Base-by-base conservation (phyloP, 1,139 yeast genomes). In the Taphrina pruni region DNA sequence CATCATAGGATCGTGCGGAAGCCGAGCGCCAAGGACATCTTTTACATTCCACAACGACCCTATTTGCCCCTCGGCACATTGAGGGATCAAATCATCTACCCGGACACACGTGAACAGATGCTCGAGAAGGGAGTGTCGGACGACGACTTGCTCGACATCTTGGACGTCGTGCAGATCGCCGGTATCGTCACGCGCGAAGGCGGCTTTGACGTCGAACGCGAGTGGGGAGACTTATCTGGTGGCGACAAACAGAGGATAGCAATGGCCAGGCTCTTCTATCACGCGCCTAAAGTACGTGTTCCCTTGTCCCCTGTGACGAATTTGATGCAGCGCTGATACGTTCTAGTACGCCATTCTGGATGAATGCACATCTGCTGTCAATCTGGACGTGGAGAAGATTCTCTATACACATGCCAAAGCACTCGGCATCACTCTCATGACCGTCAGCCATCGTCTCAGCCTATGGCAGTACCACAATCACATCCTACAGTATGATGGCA, bases 351-450 rank as follows among this genome's bases (percentile, higher is more conserved):
- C 97, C 0, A 97, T 93, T 39, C 82, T 93, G 73, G 98, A 93
- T 79, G 97, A 93, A 79, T 93, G 97, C 79, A 93, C 98, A 0
- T 90, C 97, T 6, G 94, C 97, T 0, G 96, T 92, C 1, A 88
- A 97, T 0, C 90, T 96, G 26, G 91, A 89, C 72, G 88, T 92
- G 87, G 98, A 93, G 77, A 91, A 89, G 72, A 87, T 88, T 74
- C 91, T 94, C 91, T 93, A 93, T 77, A 80, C 86, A 66, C 90
- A 90, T 76, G 97, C 97, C 0, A 90, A 89, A 76, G 81, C 83
- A 39, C 82, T 90, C 73, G 92, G 92, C 0, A 91, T 92, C 70
- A 89, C 97, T 0, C 84, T 93, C 48, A 81, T 93, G 65, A 90
- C 97, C 0, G 98, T 93, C 17, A 94, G 97, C 64, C 97, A 93